Conservation (phyloP, 192 early-diverging fungal species). For the Mortierella hygrophila region DNA sequence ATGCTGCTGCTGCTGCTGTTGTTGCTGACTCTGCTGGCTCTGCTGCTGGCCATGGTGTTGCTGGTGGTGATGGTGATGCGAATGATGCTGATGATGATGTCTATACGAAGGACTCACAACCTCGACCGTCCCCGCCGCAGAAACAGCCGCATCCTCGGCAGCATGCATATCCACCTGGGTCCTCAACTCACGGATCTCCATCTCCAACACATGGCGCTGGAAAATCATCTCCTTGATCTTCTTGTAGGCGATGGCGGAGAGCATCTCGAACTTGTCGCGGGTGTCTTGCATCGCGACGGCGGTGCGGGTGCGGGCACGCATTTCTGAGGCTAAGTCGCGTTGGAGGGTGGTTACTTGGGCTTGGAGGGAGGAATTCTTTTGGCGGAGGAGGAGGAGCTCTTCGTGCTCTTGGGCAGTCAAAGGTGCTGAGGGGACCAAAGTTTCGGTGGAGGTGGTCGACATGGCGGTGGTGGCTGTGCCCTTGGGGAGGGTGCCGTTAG, state of each 20-base stretch:
- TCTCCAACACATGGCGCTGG: conserved; percentile 49
- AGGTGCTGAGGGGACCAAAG: not conserved
- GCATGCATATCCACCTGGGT: conserved; percentile 34
- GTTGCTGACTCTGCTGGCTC: too few relatives aligned
- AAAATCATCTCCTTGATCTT: conserved; percentile 61
- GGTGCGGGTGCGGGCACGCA: conserved; percentile 41
- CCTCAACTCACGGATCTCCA: conserved; percentile 45
- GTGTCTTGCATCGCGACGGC: conserved; percentile 63
- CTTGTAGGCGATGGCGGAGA: conserved; percentile 63
- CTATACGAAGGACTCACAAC: not conserved
- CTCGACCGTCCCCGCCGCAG: not conserved
- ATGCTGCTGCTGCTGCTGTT: not conserved
- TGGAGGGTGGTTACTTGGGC: conserved; percentile 29
- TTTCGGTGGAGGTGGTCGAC: not conserved
- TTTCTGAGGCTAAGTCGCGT: conserved; percentile 43
- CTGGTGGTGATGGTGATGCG: not conserved
- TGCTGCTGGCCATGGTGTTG: not conserved
- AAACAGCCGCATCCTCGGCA: conserved; percentile 13
- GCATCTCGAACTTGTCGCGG: conserved; percentile 62
- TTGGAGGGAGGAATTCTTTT: conserved; percentile 29
- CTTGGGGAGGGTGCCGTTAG: not conserved
- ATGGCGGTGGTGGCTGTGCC: not conserved
- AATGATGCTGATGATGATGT: not conserved
- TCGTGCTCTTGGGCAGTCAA: conserved; percentile 7
- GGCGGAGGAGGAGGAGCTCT: conserved; percentile 32